Conservation (phyloP, 2,329 filamentous ascomycete genomes). For the Sclerotinia trifoliorum region DNA sequence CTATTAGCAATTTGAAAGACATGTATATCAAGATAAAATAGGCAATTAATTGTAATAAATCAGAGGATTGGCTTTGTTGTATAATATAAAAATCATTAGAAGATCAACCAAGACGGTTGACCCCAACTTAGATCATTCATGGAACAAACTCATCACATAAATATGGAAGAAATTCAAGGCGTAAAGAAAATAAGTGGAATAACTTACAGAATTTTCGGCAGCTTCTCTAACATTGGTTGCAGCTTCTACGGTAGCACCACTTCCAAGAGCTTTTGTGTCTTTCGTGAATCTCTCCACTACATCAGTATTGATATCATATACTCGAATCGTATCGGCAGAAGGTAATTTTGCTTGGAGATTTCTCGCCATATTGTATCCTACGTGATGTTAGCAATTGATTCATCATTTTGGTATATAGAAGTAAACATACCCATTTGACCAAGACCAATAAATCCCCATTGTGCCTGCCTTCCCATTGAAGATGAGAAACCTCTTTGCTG, state of each 20-base stretch:
- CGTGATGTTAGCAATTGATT: conserved; percentile 27
- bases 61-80: conserved; percentile 40
- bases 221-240: conserved; percentile 59
- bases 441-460: conserved; percentile 59
- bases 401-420: conserved; percentile 22
- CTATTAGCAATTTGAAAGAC: conserved; percentile 2
- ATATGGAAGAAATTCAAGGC: conserved; percentile 24
- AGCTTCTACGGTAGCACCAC: conserved; percentile 51
- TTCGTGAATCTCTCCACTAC: conserved; percentile 56
- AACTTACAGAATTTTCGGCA: conserved; percentile 64
- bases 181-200: conserved; percentile 8
- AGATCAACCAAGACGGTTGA: conserved; percentile 35
- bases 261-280: conserved; percentile 42
- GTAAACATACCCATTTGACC: conserved; percentile 56
- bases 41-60: conserved; percentile 24
- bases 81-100: conserved; percentile 36
- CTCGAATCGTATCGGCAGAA: conserved; percentile 57
- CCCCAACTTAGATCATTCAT: conserved; percentile 40
- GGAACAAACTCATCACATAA: conserved; percentile 38
- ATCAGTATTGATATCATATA: conserved; percentile 64
- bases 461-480: conserved; percentile 46
- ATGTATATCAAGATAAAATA: background rate
- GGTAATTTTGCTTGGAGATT: conserved; percentile 68
- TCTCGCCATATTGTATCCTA: conserved; percentile 71
- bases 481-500: conserved; percentile 47